A percentile compares a stretch with the other conserved stretches of the same genome.
Conservation (phyloP, 2,329 filamentous ascomycete genomes). For the Neopestalotiopsis clavispora region DNA sequence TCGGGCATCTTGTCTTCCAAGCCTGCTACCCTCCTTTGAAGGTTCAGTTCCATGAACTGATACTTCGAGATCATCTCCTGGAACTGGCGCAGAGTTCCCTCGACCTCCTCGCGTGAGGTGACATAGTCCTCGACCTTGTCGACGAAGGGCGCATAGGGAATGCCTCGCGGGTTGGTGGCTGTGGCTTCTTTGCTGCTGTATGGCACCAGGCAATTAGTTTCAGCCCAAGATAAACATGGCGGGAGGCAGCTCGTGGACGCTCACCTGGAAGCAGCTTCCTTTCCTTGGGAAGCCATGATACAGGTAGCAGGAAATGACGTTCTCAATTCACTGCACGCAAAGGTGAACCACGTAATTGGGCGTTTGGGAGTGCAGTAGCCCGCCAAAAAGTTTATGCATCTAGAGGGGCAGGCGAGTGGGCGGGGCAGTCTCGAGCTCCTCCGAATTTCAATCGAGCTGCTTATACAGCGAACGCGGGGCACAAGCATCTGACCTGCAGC, state of each 20-base stretch:
- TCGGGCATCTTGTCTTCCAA: slow-evolving; percentile 96
- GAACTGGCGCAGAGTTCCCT: slow-evolving; percentile 80
- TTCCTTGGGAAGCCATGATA: slow-evolving; percentile 30
- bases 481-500: too few species aligned
- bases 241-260: neutral
- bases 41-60: slow-evolving; percentile 98
- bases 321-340: neutral
- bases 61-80: slow-evolving; percentile 98
- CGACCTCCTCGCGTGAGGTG: slow-evolving; percentile 76
- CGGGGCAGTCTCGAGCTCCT: neutral
- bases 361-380: neutral
- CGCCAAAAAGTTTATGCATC: slow-evolving; percentile 11
- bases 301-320: neutral
- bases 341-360: slow-evolving; percentile 7
- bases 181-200: slow-evolving; percentile 53
- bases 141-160: slow-evolving; percentile 83
- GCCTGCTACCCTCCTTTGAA: slow-evolving; percentile 79
- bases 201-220: slow-evolving; percentile 4
- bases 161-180: slow-evolving; percentile 79
- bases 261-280: slow-evolving; percentile 27
- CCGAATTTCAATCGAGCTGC: neutral
- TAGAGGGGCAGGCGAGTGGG: slow-evolving; percentile 8
- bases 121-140: slow-evolving; percentile 88
- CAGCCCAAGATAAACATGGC: neutral
- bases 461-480: neutral